Percentiles rank a stretch among this genome's conserved stretches.
These are phyloP conservation scores for Boletus sp. DNA, from an alignment of 768 basidiomycete genomes.

Conservation along the genomic window DNA sequence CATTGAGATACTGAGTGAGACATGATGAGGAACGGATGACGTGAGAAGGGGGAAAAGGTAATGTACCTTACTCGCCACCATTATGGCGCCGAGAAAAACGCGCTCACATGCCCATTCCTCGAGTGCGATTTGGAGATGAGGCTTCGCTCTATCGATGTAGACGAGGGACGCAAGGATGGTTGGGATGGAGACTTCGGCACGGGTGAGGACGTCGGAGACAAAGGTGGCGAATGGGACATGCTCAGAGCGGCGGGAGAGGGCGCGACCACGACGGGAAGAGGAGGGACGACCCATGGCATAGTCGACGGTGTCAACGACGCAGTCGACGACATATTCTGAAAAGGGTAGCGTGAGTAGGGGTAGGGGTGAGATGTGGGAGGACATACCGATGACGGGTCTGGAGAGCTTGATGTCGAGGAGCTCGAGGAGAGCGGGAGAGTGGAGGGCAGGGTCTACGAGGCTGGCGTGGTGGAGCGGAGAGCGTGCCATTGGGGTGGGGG, in stretches of 20 bases:
- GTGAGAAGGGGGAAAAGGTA: slow-evolving; percentile 24
- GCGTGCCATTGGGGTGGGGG: slow-evolving; percentile 11
- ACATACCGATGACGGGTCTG: slow-evolving; percentile 61
- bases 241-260: slow-evolving; percentile 45
- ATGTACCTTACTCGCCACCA: slow-evolving; percentile 77
- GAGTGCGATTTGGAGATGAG: slow-evolving; percentile 75
- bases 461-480: slow-evolving; percentile 44
- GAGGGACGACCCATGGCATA: slow-evolving; percentile 70
- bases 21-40: slow-evolving; percentile 2
- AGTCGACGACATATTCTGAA: slow-evolving; percentile 70
- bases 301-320: slow-evolving; percentile 69
- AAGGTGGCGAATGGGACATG: slow-evolving; percentile 61
- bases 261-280: slow-evolving; percentile 49
- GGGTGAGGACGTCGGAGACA: slow-evolving; percentile 61
- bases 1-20: slow-evolving; percentile 66
- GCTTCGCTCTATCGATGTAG: slow-evolving; percentile 74
- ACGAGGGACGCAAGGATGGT: slow-evolving; percentile 68
- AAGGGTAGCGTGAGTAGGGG: not conserved
- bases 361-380: not conserved
- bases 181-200: slow-evolving; percentile 70
- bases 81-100: slow-evolving; percentile 88
- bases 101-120: slow-evolving; percentile 88
- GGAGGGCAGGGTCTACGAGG: slow-evolving; percentile 61
- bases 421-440: slow-evolving; percentile 64
- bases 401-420: slow-evolving; percentile 65